These are phyloP conservation scores for Vitis vinifera DNA, from an alignment of 164 flowering plant genomes.

Conservation along the genomic window DNA sequence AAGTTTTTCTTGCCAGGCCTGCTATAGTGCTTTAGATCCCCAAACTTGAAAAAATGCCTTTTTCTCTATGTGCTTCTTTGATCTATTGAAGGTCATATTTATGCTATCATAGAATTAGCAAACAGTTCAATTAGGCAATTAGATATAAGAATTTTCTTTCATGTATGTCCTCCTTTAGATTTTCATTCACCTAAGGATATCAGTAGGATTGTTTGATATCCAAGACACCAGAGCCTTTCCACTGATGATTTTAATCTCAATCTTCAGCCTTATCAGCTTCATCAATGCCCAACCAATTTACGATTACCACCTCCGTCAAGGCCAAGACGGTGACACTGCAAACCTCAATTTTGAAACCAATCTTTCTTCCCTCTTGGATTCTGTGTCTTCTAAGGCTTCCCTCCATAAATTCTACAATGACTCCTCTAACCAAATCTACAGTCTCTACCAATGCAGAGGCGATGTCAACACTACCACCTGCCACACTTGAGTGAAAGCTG, in stretches of 20 bases:
- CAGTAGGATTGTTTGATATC: background rate
- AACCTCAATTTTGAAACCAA: background rate
- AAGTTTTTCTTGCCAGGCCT: too few species aligned
- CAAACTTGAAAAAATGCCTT: too few species aligned
- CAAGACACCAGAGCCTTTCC: background rate
- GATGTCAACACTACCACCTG: constrained; percentile 18
- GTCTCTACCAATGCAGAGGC: constrained; percentile 23
- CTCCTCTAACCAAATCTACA: constrained; percentile 7
- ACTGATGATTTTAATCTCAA: background rate
- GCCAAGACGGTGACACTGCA: background rate
- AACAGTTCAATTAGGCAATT: too few species aligned
- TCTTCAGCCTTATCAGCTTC: constrained; percentile 1
- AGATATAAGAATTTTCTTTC: too few species aligned
- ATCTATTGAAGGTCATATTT: too few species aligned
- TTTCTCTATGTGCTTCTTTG: too few species aligned
- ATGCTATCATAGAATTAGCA: too few species aligned
- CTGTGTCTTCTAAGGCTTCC: constrained; percentile 15
- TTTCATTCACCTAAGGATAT: background rate
- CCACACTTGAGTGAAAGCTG: constrained; percentile 13
- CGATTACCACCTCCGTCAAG: constrained; percentile 3
- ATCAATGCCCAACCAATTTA: constrained; percentile 7
- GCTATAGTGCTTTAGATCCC: too few species aligned
- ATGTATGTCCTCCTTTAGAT: too few species aligned
- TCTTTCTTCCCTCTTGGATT: constrained; percentile 7
- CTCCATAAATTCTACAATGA: constrained; percentile 12